Base-by-base conservation (phyloP, 2,329 filamentous ascomycete species). In the Tolypocladium tundrense region DNA sequence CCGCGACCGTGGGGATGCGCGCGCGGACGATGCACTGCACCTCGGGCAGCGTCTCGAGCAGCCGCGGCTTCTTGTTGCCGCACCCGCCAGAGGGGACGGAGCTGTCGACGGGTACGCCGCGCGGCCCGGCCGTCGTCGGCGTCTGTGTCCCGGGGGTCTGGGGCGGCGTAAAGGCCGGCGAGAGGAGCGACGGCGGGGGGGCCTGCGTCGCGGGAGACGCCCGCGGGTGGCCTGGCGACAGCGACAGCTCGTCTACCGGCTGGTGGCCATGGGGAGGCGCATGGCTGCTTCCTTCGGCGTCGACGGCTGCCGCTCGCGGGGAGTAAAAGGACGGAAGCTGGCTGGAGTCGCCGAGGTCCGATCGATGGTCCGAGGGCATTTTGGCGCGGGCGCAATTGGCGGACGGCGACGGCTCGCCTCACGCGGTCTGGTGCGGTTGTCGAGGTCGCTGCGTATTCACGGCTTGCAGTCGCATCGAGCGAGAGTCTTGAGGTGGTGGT, bases 1-100 rank as follows among this genome's bases (percentile, higher is more conserved):
- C 93, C 0, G 83, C 85, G 2, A 91, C 93, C 1, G 93, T 97
- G 0, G 94, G 94, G 66, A 99, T 99, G 57, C 94, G 87, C 21
- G 94, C 94, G 64, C 94, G 88, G 54, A 97, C 94, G 63, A 95
- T 86, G 75, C 94, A 99, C 70, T 90, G 86, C n/a, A 99, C 93
- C 31, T 88, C 75, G 9, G 93, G 94, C 1, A 97, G 78, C 16
- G 79, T 83, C 63, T 88, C 79, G 8, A 97, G 82, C 27, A 96
- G 79, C 59, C 84, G 86, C 1, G 91, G 90, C 39, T 82, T 79
- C 69, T 86, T 86, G 55, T 77, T 75, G 35, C 83, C 83, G 63
- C 83, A 86, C 54, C 83, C 83, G 54, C 83, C 83, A 0, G 77
- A 77, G 0, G 79, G 78, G 4, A 80, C 70, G 19, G 78, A 81